A percentile compares a stretch with the other conserved stretches of the same genome.
phyloP scores from a whole-genome alignment of 306 rosid species.

The Oxytropis ochrocephala region DNA sequence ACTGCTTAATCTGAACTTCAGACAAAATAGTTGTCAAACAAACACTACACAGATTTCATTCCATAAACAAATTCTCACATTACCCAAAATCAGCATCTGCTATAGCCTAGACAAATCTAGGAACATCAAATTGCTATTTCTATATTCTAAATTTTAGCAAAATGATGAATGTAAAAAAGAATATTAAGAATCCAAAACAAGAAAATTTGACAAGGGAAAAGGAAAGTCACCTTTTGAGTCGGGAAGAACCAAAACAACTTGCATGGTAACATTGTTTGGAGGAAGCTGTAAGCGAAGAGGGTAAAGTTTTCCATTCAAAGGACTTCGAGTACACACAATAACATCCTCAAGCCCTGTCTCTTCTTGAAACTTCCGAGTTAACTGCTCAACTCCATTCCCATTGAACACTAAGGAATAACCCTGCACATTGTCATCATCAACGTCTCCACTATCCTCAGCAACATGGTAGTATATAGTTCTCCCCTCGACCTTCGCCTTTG shows the following conservation, averaged over 20 bases:
- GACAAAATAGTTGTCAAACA: background rate
- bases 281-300: conserved; percentile 99
- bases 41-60: background rate
- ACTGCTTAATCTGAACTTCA: background rate
- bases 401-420: conserved; percentile 56
- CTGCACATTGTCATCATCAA: conserved; percentile 55
- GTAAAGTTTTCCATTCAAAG: conserved; percentile 71
- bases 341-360: conserved; percentile 70
- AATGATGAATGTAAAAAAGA: background rate
- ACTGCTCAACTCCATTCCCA: conserved; percentile 70
- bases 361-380: conserved; percentile 65
- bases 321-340: conserved; percentile 73
- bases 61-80: background rate
- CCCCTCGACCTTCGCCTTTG: conserved; percentile 62
- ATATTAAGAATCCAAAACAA: background rate
- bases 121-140: background rate
- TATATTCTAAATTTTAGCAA: background rate
- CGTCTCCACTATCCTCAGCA: conserved; percentile 78
- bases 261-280: conserved; percentile 83
- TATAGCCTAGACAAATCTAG: background rate
- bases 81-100: background rate
- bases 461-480: conserved; percentile 79
- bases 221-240: conserved; percentile 53
- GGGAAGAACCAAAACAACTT: conserved; percentile 56
- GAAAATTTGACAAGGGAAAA: background rate